Evolutionary conservation across 2,329 filamentous ascomycete species (phyloP), one percentile per base, ranked within the genome.

Genomic region (Elsinoe necatrix): DNA sequence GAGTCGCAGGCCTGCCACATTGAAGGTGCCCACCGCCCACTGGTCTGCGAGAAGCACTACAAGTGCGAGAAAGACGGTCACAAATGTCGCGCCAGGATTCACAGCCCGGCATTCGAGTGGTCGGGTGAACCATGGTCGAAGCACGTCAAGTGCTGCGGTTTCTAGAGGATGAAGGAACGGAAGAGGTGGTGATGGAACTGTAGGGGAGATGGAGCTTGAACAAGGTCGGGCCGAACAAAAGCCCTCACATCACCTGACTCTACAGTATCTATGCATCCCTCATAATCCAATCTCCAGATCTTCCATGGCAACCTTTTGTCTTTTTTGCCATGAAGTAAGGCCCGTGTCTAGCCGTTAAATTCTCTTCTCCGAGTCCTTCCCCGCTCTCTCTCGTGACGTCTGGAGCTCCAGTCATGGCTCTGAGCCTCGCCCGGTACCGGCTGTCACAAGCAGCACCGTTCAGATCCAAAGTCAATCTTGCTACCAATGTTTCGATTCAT

Each of bases 381-480:
- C 41, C 41, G 23, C 20, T n/a, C 41, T 20, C 11, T n/a, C 41
- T 45, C 41, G 25, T 45, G 41, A 45, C 41, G 41, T 45, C 41
- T 45, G 20, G 20, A 25, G 20, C 2, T 4, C 21, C 41, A 25
- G 41, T n/a, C 18, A 45, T 45, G 41, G 18, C 41, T 25, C 23
- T 45, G 12, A 45, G 20, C 20, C 23, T 45, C 23, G 41, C 41
- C 41, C 41, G 41, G 41, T 45, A 45, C 41, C 41, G 41, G 41
- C 41, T 45, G 41, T 25, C 41, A 45, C 41, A 14, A 45, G 20
- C 41, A 45, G 25, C n/a, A n/a, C n/a, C 29, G 31, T 23, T 25
- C 31, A 35, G 48, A 52, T 52, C 48, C 31, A 23, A 29, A 52
- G 48, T 39, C 16, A 23, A 37, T 55, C n/a, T 43, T 48, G 6